phyloP scores from a whole-genome alignment of 371 early-diverging fungal species.

The Mortierella sp. region DNA sequence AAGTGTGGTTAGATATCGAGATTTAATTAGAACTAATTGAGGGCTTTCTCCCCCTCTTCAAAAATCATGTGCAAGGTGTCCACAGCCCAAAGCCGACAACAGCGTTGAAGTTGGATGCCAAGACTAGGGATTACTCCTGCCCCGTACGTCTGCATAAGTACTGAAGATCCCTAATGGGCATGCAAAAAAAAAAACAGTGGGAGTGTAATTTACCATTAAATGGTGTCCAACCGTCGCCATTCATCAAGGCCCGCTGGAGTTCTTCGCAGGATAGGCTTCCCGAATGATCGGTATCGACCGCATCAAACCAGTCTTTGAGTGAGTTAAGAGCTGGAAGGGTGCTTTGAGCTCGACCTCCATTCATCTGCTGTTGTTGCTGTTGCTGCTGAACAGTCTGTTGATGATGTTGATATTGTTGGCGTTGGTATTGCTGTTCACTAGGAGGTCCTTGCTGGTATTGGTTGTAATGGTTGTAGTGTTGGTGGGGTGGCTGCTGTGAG shows the following conservation, averaged over 20 bases:
- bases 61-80: not conserved
- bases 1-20: not conserved
- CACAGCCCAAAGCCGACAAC: conserved; percentile 14
- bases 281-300: conserved; percentile 51
- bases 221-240: conserved; percentile 61
- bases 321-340: conserved; percentile 22
- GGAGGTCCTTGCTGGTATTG: conserved; percentile 37
- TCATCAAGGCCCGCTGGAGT: conserved; percentile 65
- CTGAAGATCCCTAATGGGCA: no score
- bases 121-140: no score
- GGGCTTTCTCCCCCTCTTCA: not conserved
- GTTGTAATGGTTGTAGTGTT: conserved; percentile 38
- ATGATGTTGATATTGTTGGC: conserved; percentile 45
- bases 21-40: no score
- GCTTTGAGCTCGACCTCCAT: conserved; percentile 12
- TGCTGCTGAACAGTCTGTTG: conserved; percentile 14
- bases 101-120: no score
- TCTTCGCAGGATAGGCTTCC: conserved; percentile 44
- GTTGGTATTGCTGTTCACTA: conserved; percentile 37
- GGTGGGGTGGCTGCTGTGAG: conserved; percentile 23
- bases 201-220: conserved; percentile 38
- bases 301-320: conserved; percentile 47
- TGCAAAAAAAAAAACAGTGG: not conserved
- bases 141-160: no score
- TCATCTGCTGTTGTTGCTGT: conserved; percentile 12